Conservation (phyloP, 1,284 basidiomycete genomes). For the Microbotryum scabiosae region DNA sequence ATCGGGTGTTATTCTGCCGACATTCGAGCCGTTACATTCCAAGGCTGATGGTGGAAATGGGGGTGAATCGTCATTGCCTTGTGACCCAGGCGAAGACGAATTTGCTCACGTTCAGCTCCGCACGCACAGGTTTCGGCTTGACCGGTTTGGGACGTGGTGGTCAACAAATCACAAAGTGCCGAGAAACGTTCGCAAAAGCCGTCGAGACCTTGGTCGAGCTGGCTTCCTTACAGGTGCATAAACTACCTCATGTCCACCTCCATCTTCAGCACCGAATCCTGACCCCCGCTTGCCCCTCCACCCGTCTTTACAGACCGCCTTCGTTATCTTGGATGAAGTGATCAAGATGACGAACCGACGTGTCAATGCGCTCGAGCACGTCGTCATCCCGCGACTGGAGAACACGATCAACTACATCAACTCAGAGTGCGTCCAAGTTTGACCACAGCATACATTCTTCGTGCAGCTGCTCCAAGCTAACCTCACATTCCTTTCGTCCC, state of each 20-base stretch:
- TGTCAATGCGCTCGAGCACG: constrained; percentile 97
- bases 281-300: not conserved
- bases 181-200: constrained; percentile 95
- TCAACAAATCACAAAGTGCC: constrained; percentile 85
- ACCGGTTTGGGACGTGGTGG: constrained; percentile 97
- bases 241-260: not conserved
- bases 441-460: not conserved
- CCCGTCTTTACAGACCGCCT: constrained; percentile 64
- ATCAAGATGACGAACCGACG: constrained; percentile 96
- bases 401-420: constrained; percentile 97
- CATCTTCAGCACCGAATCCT: not conserved
- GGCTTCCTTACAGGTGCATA: constrained; percentile 63
- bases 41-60: constrained; percentile 56
- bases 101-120: not conserved
- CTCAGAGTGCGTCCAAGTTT: constrained; percentile 44
- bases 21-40: constrained; percentile 77
- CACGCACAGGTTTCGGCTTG: constrained; percentile 79
- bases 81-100: not conserved
- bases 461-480: not conserved
- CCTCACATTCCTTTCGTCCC: not conserved
- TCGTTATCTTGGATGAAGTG: constrained; percentile 97
- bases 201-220: constrained; percentile 95
- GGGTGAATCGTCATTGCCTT: constrained; percentile 45
- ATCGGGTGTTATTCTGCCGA: constrained; percentile 90
- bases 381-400: constrained; percentile 89